Percentiles rank a stretch among this genome's conserved stretches.
phyloP scores from a whole-genome alignment of 2,329 filamentous ascomycete genomes.

The Chaetomiaceae sp. region DNA sequence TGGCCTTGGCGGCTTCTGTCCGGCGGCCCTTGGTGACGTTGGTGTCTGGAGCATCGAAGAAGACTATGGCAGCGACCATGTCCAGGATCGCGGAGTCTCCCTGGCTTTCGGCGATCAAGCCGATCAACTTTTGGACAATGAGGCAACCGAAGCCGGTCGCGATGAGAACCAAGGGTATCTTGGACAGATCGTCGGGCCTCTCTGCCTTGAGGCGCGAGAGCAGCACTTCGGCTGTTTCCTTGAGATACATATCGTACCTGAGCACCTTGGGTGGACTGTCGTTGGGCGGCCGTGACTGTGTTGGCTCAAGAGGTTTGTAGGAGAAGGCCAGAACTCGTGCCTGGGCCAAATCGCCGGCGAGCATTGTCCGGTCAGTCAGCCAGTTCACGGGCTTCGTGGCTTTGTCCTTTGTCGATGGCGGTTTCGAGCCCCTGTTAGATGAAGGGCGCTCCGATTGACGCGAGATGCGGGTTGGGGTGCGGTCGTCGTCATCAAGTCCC shows the following conservation, averaged over 20 bases:
- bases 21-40: not conserved
- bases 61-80: not conserved
- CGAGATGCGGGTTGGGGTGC: too few relatives aligned
- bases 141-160: slow-evolving; percentile 12
- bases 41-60: not conserved
- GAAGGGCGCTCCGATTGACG: not conserved
- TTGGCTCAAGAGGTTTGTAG: slow-evolving; percentile 1
- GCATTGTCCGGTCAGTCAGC: slow-evolving; percentile 10
- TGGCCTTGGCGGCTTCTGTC: too few relatives aligned
- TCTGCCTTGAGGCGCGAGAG: not conserved
- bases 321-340: slow-evolving; percentile 1
- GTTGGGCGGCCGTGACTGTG: not conserved
- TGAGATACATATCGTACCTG: slow-evolving; percentile 3
- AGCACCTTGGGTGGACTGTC: not conserved
- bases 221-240: not conserved
- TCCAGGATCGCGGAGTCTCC: not conserved
- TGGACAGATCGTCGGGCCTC: not conserved
- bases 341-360: not conserved
- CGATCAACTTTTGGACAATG: slow-evolving; percentile 5
- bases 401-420: slow-evolving; percentile 5
- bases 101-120: not conserved
- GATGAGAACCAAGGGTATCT: slow-evolving; percentile 4
- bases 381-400: not conserved
- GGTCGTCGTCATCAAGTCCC: not conserved
- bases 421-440: not conserved